Conservation (phyloP, 306 rosid species). For the Senna tora region DNA sequence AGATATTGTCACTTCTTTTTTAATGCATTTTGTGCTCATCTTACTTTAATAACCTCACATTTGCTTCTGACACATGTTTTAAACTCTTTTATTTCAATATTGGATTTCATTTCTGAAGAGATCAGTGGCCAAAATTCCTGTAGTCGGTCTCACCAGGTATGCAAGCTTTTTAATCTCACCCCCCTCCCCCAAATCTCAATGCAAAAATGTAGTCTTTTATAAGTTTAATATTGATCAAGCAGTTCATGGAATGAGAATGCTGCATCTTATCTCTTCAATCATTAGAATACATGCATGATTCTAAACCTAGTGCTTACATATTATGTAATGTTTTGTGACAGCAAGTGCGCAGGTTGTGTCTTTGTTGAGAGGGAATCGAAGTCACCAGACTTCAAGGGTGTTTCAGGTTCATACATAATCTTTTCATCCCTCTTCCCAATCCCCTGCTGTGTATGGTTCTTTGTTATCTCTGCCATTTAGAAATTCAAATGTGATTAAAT, state of each 20-base stretch:
- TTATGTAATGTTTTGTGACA: constrained; percentile 46
- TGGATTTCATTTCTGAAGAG: constrained; percentile 66
- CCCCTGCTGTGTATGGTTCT: background rate
- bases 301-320: constrained; percentile 24
- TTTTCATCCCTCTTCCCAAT: background rate
- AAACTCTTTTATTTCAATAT: constrained; percentile 36
- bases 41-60: constrained; percentile 1
- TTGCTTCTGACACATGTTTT: constrained; percentile 45
- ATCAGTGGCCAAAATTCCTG: constrained; percentile 91
- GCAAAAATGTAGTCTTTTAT: background rate
- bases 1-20: constrained; percentile 19
- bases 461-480: background rate
- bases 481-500: background rate
- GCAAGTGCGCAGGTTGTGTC: constrained; percentile 95
- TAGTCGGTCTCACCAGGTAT: constrained; percentile 88
- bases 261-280: constrained; percentile 25
- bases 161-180: too few relatives aligned
- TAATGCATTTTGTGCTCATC: constrained; percentile 10
- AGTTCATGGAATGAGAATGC: background rate
- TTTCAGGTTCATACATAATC: constrained; percentile 58
- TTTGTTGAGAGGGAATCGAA: constrained; percentile 90
- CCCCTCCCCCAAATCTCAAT: too few relatives aligned
- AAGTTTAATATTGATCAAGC: background rate
- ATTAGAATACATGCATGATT: background rate
- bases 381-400: constrained; percentile 85